Evolutionary conservation across 352 stramenopile species (phyloP), one percentile per base, ranked within the genome.

Genomic region (Phytopythium montanum): DNA sequence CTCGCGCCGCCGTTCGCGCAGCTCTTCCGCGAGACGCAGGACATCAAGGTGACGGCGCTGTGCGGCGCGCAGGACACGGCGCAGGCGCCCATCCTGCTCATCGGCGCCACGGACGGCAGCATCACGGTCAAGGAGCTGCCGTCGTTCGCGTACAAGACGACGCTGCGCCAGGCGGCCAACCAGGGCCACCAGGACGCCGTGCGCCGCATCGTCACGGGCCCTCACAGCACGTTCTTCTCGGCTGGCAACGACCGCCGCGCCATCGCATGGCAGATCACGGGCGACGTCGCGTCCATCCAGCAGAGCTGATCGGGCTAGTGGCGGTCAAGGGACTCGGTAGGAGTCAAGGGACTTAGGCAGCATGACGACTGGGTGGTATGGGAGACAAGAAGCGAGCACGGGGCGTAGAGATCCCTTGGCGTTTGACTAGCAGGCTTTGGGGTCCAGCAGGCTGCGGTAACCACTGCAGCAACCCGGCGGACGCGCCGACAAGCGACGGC

Each of bases 261-360:
- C 81, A 76, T 94, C 68, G 85, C 85, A 39, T 94, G 85, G 85
- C 85, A 94, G 66, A 84, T 94, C 71, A 92, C 77, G 41, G 85
- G 85, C 54, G 84, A 94, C 48, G 77, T 72, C 5, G 73, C 66
- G 29, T 74, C 79, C 42, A 81, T 94, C 55, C 78, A 87, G 69
- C 58, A 75, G 65, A 89, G 81, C 68, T 85, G 73, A 68, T 31
- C n/a, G n/a, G n/a, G n/a, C 50, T 33, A 25, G 13, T 16, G 31
- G n/a, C 23, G 25, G 23, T 33, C 23, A 23, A 53, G 31, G 29
- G 18, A n/a, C 21, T 50, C 44, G 21, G 23, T 31, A 21, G 44
- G 44, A 31, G 44, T 25, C 12, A 31, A 13, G 31, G 23, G 19
- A 28, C 16, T 50, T 50, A 25, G 44, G 13, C 23, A 13, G 21